phyloP scores from a whole-genome alignment of 2,329 filamentous ascomycete species.

The Aspergillus sp. region DNA sequence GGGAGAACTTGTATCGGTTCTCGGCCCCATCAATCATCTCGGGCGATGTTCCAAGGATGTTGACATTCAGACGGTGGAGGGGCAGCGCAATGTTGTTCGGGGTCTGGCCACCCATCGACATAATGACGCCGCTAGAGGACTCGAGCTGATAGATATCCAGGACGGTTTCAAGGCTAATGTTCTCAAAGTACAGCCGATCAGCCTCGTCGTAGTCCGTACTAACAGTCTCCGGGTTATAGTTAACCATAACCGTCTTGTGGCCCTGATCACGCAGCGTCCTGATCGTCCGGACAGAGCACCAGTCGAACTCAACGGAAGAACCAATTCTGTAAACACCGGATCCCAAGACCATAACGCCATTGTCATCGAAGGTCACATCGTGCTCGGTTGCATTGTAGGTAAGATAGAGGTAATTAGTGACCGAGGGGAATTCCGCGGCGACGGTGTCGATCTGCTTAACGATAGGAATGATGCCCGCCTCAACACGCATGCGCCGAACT shows the following conservation, averaged over 20 bases:
- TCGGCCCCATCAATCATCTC: conserved; percentile 99
- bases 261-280: conserved; percentile 75
- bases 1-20: conserved; percentile 97
- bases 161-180: conserved; percentile 81
- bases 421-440: conserved; percentile 88
- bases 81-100: conserved; percentile 96
- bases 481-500: conserved; percentile 72
- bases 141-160: conserved; percentile 92
- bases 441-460: conserved; percentile 99
- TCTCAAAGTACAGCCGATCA: conserved; percentile 91
- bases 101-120: conserved; percentile 94
- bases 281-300: conserved; percentile 93
- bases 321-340: conserved; percentile 96
- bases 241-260: conserved; percentile 94
- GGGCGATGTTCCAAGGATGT: conserved; percentile 87
- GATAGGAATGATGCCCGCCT: conserved; percentile 74
- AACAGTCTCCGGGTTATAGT: conserved; percentile 86
- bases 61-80: conserved; percentile 78
- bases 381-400: conserved; percentile 88
- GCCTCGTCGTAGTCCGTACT: conserved; percentile 90
- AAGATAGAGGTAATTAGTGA: conserved; percentile 91
- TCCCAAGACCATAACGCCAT: conserved; percentile 91
- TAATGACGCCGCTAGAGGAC: conserved; percentile 70
- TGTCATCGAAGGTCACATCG: conserved; percentile 75
- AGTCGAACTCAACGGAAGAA: conserved; percentile 97